Percentiles rank a stretch among this genome's conserved stretches.
phyloP scores from a whole-genome alignment of 495 filamentous ascomycete species.

The Symbiotaphrina buchneri region DNA sequence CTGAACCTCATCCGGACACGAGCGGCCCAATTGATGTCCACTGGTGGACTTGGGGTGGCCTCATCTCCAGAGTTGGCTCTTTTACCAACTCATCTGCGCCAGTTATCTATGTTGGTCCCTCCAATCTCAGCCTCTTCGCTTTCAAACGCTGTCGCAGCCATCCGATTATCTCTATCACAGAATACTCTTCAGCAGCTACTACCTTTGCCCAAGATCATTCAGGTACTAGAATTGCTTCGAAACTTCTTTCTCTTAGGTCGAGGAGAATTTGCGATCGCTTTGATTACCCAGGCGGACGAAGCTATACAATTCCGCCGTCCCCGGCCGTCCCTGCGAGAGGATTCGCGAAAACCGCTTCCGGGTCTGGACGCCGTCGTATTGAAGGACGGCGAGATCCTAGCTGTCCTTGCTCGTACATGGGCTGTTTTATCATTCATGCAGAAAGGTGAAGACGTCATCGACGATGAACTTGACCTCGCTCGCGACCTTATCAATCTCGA shows the following conservation, averaged over 20 bases:
- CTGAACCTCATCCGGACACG: constrained; percentile 53
- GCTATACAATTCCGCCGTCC: constrained; percentile 28
- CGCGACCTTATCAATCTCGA: constrained; percentile 51
- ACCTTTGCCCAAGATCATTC: constrained; percentile 34
- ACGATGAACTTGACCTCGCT: constrained; percentile 58
- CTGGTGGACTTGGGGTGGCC: constrained; percentile 12
- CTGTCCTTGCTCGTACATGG: constrained; percentile 55
- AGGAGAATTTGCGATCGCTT: constrained; percentile 74
- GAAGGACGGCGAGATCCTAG: constrained; percentile 69
- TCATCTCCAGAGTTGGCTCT: constrained; percentile 36
- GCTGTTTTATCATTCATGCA: constrained; percentile 49
- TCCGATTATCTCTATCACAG: constrained; percentile 54
- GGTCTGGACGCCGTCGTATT: constrained; percentile 35
- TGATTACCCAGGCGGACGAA: constrained; percentile 67
- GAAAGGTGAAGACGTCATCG: constrained; percentile 44
- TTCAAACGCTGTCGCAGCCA: constrained; percentile 44
- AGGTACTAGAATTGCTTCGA: constrained; percentile 53
- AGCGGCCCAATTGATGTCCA: constrained; percentile 10
- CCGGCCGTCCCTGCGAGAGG: constrained; percentile 8
- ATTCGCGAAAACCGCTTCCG: constrained; percentile 12
- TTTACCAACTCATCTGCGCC: constrained; percentile 45
- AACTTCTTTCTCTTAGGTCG: constrained; percentile 73
- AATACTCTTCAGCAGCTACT: constrained; percentile 4
- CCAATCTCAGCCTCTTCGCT: constrained; percentile 52
- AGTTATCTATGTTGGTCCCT: constrained; percentile 44